phyloP scores from a whole-genome alignment of 257 asterid species.

The Ocimum tenuiflorum region DNA sequence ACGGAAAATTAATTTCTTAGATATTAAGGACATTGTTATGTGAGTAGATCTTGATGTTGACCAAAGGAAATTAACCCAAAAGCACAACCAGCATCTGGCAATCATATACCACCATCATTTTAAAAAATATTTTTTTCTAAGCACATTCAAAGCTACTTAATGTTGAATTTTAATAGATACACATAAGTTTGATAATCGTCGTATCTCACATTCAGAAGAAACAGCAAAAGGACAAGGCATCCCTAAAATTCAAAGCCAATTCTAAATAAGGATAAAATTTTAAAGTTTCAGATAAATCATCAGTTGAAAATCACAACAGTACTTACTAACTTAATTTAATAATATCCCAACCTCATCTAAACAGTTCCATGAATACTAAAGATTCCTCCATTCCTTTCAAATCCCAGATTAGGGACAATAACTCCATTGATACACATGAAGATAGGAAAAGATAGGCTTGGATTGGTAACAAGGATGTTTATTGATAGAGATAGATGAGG shows the following conservation, averaged over 20 bases:
- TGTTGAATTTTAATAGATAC: slow-evolving; percentile 2
- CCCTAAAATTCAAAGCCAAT: not conserved
- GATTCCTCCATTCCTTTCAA: not conserved
- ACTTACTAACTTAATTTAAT: not conserved
- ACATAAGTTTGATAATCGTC: not conserved
- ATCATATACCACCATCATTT: not conserved
- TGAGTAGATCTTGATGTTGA: not conserved
- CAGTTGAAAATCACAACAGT: not conserved
- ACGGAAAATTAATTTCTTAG: not conserved
- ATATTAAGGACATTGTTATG: slow-evolving; percentile 3
- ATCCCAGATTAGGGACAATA: not conserved
- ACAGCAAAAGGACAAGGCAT: not conserved
- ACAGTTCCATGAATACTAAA: not conserved
- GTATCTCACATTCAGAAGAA: slow-evolving; percentile 1
- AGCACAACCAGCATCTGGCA: not conserved
- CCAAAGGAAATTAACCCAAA: slow-evolving; percentile 9
- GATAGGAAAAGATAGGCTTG: no score
- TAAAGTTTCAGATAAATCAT: not conserved
- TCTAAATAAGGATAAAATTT: not conserved
- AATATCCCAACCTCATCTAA: not conserved
- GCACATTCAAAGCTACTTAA: not conserved
- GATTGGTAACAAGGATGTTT: no score
- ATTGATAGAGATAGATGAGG: no score
- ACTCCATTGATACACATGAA: no score
- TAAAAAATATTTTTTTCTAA: slow-evolving; percentile 3